phyloP scores from a whole-genome alignment of 1,284 basidiomycete species.

The Pterulicium gracile region DNA sequence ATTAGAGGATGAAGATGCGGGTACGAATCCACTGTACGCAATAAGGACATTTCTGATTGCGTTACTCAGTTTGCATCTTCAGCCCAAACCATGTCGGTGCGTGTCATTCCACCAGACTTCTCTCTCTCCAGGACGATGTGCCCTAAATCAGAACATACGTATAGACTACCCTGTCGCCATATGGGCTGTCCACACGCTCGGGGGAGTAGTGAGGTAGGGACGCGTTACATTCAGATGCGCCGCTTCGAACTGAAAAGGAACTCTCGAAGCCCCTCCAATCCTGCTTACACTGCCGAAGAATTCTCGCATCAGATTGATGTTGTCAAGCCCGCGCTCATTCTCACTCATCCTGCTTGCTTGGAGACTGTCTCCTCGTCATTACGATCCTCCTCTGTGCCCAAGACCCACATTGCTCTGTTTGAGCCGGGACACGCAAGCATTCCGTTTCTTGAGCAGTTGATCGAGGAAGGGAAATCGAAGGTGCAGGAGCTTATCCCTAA shows the following conservation, averaged over 20 bases:
- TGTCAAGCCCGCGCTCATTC: background rate
- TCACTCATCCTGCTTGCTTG: background rate
- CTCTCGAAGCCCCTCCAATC: background rate
- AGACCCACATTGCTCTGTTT: slow-evolving; percentile 45
- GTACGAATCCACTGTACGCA: background rate
- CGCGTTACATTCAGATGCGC: background rate
- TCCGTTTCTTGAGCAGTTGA: slow-evolving; percentile 40
- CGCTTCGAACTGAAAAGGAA: no score
- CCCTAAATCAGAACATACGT: no score
- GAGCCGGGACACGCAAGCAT: slow-evolving; percentile 17
- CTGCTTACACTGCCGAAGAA: background rate
- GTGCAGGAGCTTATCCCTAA: slow-evolving; percentile 34
- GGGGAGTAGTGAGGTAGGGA: background rate
- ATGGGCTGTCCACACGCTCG: background rate
- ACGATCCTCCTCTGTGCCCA: slow-evolving; percentile 33
- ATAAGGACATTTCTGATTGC: background rate
- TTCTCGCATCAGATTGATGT: background rate
- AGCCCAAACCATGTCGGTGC: slow-evolving; percentile 2
- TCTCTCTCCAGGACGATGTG: no score
- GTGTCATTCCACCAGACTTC: background rate
- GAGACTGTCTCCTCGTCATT: background rate
- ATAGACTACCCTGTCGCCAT: slow-evolving; percentile 1
- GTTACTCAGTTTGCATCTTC: background rate
- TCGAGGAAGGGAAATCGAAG: slow-evolving; percentile 38
- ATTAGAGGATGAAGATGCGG: background rate